A percentile compares a stretch with the other conserved stretches of the same genome.
Evolutionary conservation across 2,329 filamentous ascomycete species (phyloP).

Genomic region (Aureobasidium zeae): DNA sequence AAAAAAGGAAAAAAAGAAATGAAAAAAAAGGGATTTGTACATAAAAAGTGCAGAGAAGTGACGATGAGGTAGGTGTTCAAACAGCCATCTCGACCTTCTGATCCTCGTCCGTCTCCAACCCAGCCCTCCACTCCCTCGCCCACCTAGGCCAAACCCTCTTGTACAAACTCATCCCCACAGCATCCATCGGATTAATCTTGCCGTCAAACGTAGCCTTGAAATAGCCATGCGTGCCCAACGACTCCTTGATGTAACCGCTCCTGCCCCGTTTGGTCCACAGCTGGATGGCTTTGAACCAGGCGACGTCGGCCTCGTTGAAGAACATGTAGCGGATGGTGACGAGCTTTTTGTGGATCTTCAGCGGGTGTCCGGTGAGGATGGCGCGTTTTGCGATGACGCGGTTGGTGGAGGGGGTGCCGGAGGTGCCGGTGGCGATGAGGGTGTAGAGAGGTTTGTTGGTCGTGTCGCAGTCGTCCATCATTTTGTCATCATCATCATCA

Average conservation of each 20-base stretch:
- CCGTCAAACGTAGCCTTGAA: constrained; percentile 98
- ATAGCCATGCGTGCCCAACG: constrained; percentile 94
- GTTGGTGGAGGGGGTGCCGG: constrained; percentile 61
- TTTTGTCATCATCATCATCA: constrained; percentile 32
- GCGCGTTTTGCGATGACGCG: constrained; percentile 89
- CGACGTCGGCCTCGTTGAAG: constrained; percentile 90
- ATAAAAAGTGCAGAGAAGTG: neutral
- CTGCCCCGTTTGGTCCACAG: constrained; percentile 87
- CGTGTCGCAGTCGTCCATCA: constrained; percentile 1
- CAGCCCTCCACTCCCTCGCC: constrained; percentile 41
- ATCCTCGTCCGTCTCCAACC: constrained; percentile 11
- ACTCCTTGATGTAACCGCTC: constrained; percentile 87
- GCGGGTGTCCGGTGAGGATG: constrained; percentile 89
- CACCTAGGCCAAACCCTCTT: constrained; percentile 55
- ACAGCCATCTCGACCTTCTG: constrained; percentile 13
- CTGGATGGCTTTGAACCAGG: constrained; percentile 95
- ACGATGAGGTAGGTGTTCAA: neutral
- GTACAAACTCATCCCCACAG: constrained; percentile 69
- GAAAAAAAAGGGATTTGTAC: neutral
- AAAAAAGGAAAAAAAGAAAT: neutral
- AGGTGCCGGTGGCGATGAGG: constrained; percentile 79
- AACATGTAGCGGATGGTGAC: constrained; percentile 99
- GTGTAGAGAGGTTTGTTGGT: constrained; percentile 28
- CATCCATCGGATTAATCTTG: constrained; percentile 90
- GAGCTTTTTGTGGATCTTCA: constrained; percentile 96